Base-by-base conservation (phyloP, 768 basidiomycete species). In the Suillus subaureus region DNA sequence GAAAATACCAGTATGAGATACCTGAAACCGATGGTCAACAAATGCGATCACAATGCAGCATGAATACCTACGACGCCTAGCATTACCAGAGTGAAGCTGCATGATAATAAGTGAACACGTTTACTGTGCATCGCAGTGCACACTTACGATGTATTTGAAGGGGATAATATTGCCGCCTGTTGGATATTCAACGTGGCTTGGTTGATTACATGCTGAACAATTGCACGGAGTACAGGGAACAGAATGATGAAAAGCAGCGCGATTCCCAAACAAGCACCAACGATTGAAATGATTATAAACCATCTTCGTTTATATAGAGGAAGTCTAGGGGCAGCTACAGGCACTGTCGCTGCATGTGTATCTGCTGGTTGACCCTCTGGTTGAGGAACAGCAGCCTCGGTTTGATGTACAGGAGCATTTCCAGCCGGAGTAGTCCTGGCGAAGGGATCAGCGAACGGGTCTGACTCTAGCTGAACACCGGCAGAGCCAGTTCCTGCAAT, bases 191-290 rank as follows among this genome's bases (percentile, higher is more conserved):
- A 78, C 26, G 80, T 80, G 40, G 84, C 77, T 43, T 80, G 79
- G 64, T 89, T 85, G 18, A 91, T 82, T 47, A 91, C 84, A 49
- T 87, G 81, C 68, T 89, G 89, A 23, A 85, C 82, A 68, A 91
- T 88, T 54, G 89, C 89, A 60, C 77, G 82, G 64, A 91, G 80
- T 63, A 91, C 87, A 7, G 90, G 90, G 73, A 85, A 91, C 28
- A 92, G 74, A 13, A 91, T 56, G 66, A 91, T 84, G 75, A 91
- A 92, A 23, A 91, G 74, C 43, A 91, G 72, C 18, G 82, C 87
- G 62, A 92, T 89, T 42, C 79, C 85, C 18, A 91, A 70, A 6
- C 84, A 81, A 21, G 82, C 75, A 4, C 80, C 70, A 35, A 90
- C 79, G 66, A 86, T 71, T 61, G 81, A 79, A 35, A 83, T 81